Base-by-base conservation (phyloP, 352 stramenopile species). In the Peronospora destructor region DNA sequence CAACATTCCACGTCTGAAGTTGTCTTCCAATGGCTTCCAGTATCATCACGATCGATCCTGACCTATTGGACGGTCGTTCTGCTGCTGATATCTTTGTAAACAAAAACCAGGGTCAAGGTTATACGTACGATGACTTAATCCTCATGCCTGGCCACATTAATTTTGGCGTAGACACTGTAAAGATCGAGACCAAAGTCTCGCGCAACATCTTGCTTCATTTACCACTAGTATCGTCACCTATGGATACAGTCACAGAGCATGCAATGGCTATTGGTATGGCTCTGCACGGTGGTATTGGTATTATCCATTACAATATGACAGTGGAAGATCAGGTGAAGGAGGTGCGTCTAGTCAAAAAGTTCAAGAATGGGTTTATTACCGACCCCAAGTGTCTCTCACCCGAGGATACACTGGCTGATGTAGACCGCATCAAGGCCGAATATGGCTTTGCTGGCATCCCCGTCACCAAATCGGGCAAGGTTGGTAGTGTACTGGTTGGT, bases 291-390 rank as follows among this genome's bases (percentile, higher is more conserved):
- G 92, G 94, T 29, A 98, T 99, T 54, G 97, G 97, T 26, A 97
- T 99, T 61, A 99, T 99, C 61, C 97, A 99, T 77, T 99, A 98
- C 73, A 99, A 99, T 87, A 98, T 98, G 81, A 96, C 82, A 23
- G 68, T 98, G 23, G 90, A 98, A 55, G 95, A 98, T 53, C 97
- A 99, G 75, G 96, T 87, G 19, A 91, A 92, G 59, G 85, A 94
- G 60, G 88, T 97, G 68, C 66, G 68, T 28, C 71, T 93, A 16
- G 97, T 99, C 25, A 99, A 99, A 80, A 96, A 97, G 58, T 99
- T 97, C 77, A 98, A 99, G 80, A 99, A 99, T 71, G 97, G 97
- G 33, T 99, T 99, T 78, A 99, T 99, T 72, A 97, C 93, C 23
- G 94, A 98, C 75, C 96, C 96, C 35, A 93, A 98, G 61, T 97